phyloP scores from a whole-genome alignment of 805 yeast species.

The Teunomyces funiuensis region DNA sequence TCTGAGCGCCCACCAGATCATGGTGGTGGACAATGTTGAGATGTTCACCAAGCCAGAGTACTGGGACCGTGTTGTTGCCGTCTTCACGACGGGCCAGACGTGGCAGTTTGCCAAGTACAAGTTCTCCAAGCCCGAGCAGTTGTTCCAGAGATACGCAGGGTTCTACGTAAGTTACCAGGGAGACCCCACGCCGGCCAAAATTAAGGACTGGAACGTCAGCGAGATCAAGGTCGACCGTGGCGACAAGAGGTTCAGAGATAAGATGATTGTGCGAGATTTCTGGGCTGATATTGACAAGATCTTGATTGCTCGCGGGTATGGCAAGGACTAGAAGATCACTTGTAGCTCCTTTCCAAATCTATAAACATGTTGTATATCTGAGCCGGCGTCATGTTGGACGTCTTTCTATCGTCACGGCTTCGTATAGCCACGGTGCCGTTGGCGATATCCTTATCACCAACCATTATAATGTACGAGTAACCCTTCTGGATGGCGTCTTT shows the following conservation, averaged over 20 bases:
- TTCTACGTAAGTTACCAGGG: conserved; percentile 74
- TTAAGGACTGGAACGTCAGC: conserved; percentile 87
- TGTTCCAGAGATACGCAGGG: conserved; percentile 85
- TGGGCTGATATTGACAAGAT: conserved; percentile 84
- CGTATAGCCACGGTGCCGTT: conserved; percentile 63
- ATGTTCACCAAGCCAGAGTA: conserved; percentile 85
- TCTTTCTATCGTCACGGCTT: conserved; percentile 48
- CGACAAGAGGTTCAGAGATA: conserved; percentile 80
- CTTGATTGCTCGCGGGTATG: conserved; percentile 64
- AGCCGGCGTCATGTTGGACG: conserved; percentile 44
- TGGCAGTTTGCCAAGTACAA: conserved; percentile 95
- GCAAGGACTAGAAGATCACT: conserved; percentile 16
- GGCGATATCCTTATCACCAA: conserved; percentile 83
- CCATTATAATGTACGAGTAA: conserved; percentile 74
- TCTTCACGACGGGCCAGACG: conserved; percentile 93
- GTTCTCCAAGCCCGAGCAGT: conserved; percentile 72
- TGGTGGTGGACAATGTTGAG: conserved; percentile 87
- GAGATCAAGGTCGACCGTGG: conserved; percentile 73
- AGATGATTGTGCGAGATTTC: conserved; percentile 78
- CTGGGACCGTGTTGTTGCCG: conserved; percentile 96
- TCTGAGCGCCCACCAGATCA: conserved; percentile 57
- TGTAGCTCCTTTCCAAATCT: conserved; percentile 53
- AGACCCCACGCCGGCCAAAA: conserved; percentile 73
- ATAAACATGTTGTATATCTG: conserved; percentile 56
- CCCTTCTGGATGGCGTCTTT: conserved; percentile 75